These are phyloP conservation scores for Filobasidium floriforme DNA, from an alignment of 768 basidiomycete genomes.

Conservation along the genomic window DNA sequence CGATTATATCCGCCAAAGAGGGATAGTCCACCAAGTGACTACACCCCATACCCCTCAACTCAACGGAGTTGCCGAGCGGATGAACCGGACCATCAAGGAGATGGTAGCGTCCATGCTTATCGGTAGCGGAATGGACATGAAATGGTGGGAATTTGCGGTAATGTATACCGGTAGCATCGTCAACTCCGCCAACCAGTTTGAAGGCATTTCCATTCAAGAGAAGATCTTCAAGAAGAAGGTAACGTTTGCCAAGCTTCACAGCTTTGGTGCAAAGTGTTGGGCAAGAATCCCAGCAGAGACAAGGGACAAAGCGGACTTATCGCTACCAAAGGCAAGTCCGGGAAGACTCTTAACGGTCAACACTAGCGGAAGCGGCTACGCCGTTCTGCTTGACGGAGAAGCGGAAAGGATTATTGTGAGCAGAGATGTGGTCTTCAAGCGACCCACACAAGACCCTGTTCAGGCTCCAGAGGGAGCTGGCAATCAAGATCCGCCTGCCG, in stretches of 20 bases:
- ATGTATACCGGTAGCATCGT: slow-evolving; percentile 9
- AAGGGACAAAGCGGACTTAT: slow-evolving; percentile 19
- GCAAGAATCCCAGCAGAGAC: slow-evolving; percentile 17
- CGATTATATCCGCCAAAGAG: slow-evolving; percentile 6
- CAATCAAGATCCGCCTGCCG: neutral
- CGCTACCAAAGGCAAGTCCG: slow-evolving; percentile 12
- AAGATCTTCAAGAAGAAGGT: slow-evolving; percentile 10
- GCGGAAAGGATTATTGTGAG: neutral
- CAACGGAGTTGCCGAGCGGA: slow-evolving; percentile 25
- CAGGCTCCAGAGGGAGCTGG: slow-evolving; percentile 26
- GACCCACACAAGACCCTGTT: neutral
- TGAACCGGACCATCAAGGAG: slow-evolving; percentile 29
- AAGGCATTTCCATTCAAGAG: slow-evolving; percentile 14
- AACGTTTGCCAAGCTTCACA: slow-evolving; percentile 2
- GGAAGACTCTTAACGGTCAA: slow-evolving; percentile 10
- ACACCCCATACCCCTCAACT: slow-evolving; percentile 21
- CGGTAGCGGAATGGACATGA: slow-evolving; percentile 5
- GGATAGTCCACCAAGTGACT: slow-evolving; percentile 16
- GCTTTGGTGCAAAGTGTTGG: slow-evolving; percentile 19
- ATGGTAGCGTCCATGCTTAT: slow-evolving; percentile 24
- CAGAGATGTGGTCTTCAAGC: neutral
- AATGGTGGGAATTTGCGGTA: slow-evolving; percentile 18
- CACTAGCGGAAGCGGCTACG: neutral
- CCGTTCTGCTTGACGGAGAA: slow-evolving; percentile 9
- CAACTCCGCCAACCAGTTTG: neutral